Base-by-base conservation (phyloP, 352 stramenopile genomes). In the Globisporangium heterothallicum region DNA sequence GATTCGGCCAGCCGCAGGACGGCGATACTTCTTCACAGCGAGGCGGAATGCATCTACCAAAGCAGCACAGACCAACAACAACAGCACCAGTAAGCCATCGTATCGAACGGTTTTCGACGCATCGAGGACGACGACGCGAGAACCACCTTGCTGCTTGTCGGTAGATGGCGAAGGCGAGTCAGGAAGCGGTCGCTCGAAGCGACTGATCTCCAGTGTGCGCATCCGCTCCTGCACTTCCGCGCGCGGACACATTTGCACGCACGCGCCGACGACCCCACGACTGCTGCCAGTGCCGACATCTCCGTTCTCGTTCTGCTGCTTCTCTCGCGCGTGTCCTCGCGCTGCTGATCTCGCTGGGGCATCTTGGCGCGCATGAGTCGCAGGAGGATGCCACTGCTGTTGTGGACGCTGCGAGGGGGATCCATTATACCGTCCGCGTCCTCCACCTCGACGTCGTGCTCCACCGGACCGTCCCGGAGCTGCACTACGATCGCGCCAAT, bases 1-100 rank as follows among this genome's bases (percentile, higher is more conserved):
- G 18, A 63, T 49, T n/a, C 61, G 61, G 34, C 72, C 72, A 4
- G 72, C 72, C 45, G 72, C 72, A 34, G 72, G 59, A 51, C 72
- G 64, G n/a, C 72, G 67, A 36, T 83, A 80, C 66, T 78, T 78
- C 45, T 83, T 80, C 7, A 83, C 67, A 2, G 69, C 49, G 16
- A 42, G 16, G 30, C 27, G 19, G 40, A 26, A 66, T 50, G 43
- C 55, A n/a, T 8, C 71, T 50, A 7, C n/a, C n/a, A n/a, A n/a
- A n/a, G n/a, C n/a, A n/a, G n/a, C n/a, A 26, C 16, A 27, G 18
- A 34, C 22, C 34, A 46, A 55, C 12, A 49, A 7, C 8, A 18
- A 26, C 4, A 1, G 24, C 6, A 14, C 18, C 22, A 9, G 12
- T 6, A 24, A 24, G 24, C 8, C 3, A 16, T 12, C 34, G 5